A percentile compares a stretch with the other conserved stretches of the same genome.
These are phyloP conservation scores for Irpex rosettiformis DNA, from an alignment of 1,284 basidiomycete species.

Conservation along the genomic window DNA sequence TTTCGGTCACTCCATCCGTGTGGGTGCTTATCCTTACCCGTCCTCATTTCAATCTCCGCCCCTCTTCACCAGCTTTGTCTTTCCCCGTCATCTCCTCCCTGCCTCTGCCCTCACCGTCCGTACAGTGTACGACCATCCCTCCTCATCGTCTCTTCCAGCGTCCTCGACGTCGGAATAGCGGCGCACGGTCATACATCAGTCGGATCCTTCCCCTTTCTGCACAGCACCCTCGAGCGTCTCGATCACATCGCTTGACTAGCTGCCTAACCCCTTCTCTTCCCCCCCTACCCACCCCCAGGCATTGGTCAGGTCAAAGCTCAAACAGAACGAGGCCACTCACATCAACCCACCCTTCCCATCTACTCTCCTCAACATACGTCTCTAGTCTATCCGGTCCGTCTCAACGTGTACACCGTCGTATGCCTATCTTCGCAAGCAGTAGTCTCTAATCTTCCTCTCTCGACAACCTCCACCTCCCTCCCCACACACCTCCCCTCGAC, in stretches of 20 bases:
- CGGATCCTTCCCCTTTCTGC: neutral
- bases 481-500: conserved; percentile 18
- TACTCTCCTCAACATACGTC: conserved; percentile 14
- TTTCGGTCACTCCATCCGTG: conserved; percentile 8
- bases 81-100: conserved; percentile 15
- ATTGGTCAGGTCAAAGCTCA: conserved; percentile 1
- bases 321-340: conserved; percentile 10
- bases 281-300: neutral
- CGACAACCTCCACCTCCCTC: conserved; percentile 6
- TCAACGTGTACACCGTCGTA: conserved; percentile 26
- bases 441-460: conserved; percentile 18
- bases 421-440: conserved; percentile 28
- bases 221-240: neutral
- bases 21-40: conserved; percentile 14
- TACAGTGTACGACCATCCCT: conserved; percentile 7
- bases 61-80: conserved; percentile 16
- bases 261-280: neutral
- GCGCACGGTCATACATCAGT: conserved; percentile 6
- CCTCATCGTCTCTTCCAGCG: neutral
- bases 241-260: neutral
- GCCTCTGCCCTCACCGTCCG: conserved; percentile 6
- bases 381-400: conserved; percentile 13
- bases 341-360: conserved; percentile 4
- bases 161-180: conserved; percentile 5
- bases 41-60: conserved; percentile 15